Evolutionary conservation across 164 flowering plant genomes (phyloP), one percentile per base, ranked within the genome.

Genomic region (Aristolochia californica): DNA sequence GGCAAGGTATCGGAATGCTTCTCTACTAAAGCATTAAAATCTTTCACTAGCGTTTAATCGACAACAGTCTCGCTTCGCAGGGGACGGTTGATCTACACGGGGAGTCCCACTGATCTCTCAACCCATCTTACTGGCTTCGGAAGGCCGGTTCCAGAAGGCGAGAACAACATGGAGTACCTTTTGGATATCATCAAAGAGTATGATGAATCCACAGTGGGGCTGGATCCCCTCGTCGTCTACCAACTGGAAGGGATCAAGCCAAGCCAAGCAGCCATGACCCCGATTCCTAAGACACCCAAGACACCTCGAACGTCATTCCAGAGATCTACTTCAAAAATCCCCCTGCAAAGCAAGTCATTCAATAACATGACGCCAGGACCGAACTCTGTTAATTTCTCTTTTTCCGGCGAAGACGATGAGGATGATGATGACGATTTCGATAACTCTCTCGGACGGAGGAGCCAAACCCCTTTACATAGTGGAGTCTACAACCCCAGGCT

Each of bases 171-270:
- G 2, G 90, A 83, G 61, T 83, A 83, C 62, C 83, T 82, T 43
- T 66, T 86, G 5, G 90, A 86, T 61, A 84, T 86, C 55, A 86
- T 86, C 70, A 82, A 80, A 62, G 95, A 86, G 65, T 82, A 82
- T 21, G 95, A 86, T 60, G 85, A 80, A 62, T 80, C 87, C 10
- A 83, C 81, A 0, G 44, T 83, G 0, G 94, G 94, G 15, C 73
- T 86, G 7, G 89, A 83, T 5, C 87, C 89, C 3, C 76, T 86
- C 10, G 85, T 80, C 20, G 24, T 64, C 17, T 86, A 81, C 66
- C 87, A 82, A 57, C 61, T 75, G 1, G 82, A 81, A 4, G 93
- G 83, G 38, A 61, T 72, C 61, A 83, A 83, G 62, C 93, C 94
- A 27, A 74, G 70, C 51, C 76, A 52, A 68, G 85, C 56, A 1